Conservation (phyloP, 2,329 filamentous ascomycete genomes). For the Cryoendolithus antarcticus region DNA sequence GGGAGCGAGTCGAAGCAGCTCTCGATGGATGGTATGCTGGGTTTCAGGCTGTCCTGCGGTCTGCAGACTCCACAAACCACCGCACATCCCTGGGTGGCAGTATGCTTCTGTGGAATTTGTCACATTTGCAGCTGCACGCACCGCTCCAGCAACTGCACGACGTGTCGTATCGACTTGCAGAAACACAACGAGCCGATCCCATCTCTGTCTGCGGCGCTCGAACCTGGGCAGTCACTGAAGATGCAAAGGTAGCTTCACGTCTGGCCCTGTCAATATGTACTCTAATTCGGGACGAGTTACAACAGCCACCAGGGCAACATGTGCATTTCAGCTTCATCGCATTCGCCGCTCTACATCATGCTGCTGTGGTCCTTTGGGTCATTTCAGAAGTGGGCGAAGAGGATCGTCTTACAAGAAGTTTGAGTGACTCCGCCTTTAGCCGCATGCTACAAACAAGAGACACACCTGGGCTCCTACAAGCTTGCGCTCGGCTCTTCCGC, state of each 20-base stretch:
- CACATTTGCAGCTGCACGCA: conserved; percentile 5
- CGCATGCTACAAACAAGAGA: not conserved
- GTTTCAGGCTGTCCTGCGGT: not conserved
- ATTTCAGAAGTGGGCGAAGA: conserved; percentile 2
- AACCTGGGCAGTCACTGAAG: conserved; percentile 2
- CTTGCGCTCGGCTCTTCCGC: conserved; percentile 7
- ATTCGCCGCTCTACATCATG: conserved; percentile 9
- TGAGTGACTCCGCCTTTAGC: not conserved
- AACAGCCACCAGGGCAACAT: conserved; percentile 2
- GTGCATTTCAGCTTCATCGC: conserved; percentile 10
- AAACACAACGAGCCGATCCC: not conserved
- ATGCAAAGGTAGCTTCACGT: no score
- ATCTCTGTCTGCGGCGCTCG: no score
- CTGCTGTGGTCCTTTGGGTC: conserved; percentile 11
- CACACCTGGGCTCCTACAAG: conserved; percentile 4
- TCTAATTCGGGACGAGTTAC: conserved; percentile 7
- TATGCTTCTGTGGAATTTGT: conserved; percentile 7
- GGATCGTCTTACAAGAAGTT: no score
- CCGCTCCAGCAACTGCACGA: conserved; percentile 9
- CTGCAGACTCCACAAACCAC: conserved; percentile 3
- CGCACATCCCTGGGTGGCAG: conserved; percentile 8
- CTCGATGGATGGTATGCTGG: not conserved
- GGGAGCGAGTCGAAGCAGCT: not conserved
- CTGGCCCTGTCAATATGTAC: conserved; percentile 7
- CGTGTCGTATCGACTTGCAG: conserved; percentile 7